These are phyloP conservation scores for Apiotrichum gracile DNA, from an alignment of 1,284 basidiomycete species.

Conservation along the genomic window DNA sequence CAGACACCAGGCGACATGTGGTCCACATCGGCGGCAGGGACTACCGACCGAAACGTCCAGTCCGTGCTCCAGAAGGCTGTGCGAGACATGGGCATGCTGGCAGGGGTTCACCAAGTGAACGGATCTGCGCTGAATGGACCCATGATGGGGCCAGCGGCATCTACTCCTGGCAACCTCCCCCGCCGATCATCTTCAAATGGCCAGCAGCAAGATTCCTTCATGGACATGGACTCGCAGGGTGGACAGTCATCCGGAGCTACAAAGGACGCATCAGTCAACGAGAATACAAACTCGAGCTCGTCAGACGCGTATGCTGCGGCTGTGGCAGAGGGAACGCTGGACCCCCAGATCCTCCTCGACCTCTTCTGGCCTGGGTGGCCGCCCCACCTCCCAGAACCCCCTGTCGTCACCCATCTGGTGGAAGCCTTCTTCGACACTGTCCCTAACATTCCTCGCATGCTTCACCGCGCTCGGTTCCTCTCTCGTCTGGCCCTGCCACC, in stretches of 20 bases:
- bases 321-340: slow-evolving; percentile 23
- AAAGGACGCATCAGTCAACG: background rate
- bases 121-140: background rate
- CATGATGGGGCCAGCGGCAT: background rate
- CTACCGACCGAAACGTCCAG: background rate
- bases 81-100: background rate
- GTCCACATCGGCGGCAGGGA: background rate
- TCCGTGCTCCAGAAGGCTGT: background rate
- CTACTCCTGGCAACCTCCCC: background rate
- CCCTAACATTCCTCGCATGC: slow-evolving; percentile 39
- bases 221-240: too few relatives aligned
- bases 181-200: too few relatives aligned
- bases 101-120: background rate
- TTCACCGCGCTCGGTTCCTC: slow-evolving; percentile 46
- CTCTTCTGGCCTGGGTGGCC: slow-evolving; percentile 48
- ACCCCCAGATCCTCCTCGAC: slow-evolving; percentile 39
- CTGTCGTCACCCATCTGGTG: slow-evolving; percentile 43
- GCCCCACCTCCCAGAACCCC: slow-evolving; percentile 41
- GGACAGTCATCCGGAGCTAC: too few relatives aligned
- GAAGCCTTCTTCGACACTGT: slow-evolving; percentile 45
- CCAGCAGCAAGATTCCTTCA: too few relatives aligned
- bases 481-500: slow-evolving; percentile 48
- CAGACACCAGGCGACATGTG: too few relatives aligned
- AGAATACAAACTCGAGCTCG: background rate
- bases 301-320: background rate